Evolutionary conservation across 345 rosid species (phyloP).

Genomic region (Populus nigra): DNA sequence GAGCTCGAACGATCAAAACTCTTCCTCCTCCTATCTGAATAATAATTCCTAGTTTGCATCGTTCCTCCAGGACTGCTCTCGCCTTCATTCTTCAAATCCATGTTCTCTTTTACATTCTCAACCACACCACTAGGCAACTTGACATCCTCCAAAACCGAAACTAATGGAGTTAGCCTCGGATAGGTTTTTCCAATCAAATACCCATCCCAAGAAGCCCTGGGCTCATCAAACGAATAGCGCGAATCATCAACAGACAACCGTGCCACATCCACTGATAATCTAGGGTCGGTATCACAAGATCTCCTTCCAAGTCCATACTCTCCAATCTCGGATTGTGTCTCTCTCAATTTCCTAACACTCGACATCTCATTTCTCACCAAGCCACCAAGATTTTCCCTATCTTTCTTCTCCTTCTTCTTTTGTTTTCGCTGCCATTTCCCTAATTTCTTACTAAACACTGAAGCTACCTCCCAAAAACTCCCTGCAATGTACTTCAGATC

Average conservation of each 20-base stretch:
- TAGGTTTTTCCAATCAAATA: conserved; percentile 52
- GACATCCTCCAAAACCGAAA: conserved; percentile 53
- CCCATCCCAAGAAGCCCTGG: conserved; percentile 85
- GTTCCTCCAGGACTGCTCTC: conserved; percentile 33
- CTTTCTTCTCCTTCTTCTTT: conserved; percentile 26
- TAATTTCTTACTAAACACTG: conserved; percentile 48
- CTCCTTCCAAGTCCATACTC: conserved; percentile 49
- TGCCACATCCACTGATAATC: conserved; percentile 31
- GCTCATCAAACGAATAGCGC: conserved; percentile 58
- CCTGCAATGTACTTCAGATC: conserved; percentile 18
- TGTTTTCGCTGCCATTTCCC: conserved; percentile 48
- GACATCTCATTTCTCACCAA: neutral
- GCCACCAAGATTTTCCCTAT: neutral
- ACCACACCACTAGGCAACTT: conserved; percentile 38
- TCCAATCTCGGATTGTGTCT: conserved; percentile 43
- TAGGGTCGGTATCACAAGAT: conserved; percentile 53
- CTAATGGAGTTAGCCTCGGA: conserved; percentile 46
- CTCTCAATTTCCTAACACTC: conserved; percentile 23
- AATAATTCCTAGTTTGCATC: conserved; percentile 31
- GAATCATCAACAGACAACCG: conserved; percentile 39
- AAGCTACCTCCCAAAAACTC: conserved; percentile 50
- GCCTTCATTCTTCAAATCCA: conserved; percentile 17
- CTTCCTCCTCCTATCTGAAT: conserved; percentile 28
- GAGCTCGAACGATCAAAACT: conserved; percentile 28
- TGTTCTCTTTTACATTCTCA: conserved; percentile 32